Percentiles rank a stretch among this genome's conserved stretches.
phyloP scores from a whole-genome alignment of 768 basidiomycete genomes.

The Leucosporidium yakuticum region DNA sequence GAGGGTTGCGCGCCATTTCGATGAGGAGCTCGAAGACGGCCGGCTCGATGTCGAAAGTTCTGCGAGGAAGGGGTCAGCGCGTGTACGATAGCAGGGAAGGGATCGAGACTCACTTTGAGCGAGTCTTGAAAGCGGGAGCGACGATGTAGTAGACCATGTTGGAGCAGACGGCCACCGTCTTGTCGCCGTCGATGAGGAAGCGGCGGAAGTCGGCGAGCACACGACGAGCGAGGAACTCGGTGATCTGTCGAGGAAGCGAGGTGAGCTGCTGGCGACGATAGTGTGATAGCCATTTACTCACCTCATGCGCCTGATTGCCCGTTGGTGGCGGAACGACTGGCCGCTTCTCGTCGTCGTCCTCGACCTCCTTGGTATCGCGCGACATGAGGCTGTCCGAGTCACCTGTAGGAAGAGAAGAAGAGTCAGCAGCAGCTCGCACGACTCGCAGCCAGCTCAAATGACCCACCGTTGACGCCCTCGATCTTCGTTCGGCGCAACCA shows the following conservation, averaged over 20 bases:
- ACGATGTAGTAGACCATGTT: slow-evolving; percentile 81
- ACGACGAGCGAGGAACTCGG: slow-evolving; percentile 15
- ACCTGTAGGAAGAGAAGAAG: neutral
- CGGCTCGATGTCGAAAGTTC: slow-evolving; percentile 65
- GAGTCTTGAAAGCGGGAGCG: slow-evolving; percentile 70
- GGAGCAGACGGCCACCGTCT: slow-evolving; percentile 66
- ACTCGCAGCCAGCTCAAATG: neutral
- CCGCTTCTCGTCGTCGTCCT: slow-evolving; percentile 13
- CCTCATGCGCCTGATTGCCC: neutral
- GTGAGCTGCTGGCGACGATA: neutral
- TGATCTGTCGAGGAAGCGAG: slow-evolving; percentile 4
- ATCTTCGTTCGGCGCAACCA: slow-evolving; percentile 16
- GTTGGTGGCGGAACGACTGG: neutral
- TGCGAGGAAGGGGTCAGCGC: slow-evolving; percentile 46
- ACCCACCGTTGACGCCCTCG: neutral
- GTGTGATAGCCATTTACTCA: neutral
- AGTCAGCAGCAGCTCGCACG: neutral
- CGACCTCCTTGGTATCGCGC: slow-evolving; percentile 7
- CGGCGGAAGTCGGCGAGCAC: slow-evolving; percentile 23
- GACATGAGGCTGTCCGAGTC: slow-evolving; percentile 22
- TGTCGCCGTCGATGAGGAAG: slow-evolving; percentile 78
- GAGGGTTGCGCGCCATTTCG: slow-evolving; percentile 66
- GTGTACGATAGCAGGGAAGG: neutral
- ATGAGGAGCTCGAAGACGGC: slow-evolving; percentile 61
- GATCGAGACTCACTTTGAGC: slow-evolving; percentile 55